Evolutionary conservation across 371 early-diverging fungal genomes (phyloP).

Genomic region (Mortierella sp.): DNA sequence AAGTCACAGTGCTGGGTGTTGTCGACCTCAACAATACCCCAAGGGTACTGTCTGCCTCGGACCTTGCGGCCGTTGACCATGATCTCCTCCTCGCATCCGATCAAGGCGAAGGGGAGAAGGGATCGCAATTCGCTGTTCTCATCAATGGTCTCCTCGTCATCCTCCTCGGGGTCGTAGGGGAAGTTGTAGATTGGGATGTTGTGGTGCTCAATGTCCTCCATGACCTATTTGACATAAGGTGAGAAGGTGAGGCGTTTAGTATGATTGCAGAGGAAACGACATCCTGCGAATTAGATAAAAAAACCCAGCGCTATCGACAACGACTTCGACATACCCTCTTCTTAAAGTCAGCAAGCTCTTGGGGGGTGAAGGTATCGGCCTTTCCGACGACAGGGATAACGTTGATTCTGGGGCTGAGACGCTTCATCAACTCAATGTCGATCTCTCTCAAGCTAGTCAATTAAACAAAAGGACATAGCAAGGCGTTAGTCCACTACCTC

Average conservation of each 20-base stretch:
- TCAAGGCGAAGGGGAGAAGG: constrained; percentile 96
- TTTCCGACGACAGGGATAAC: constrained; percentile 94
- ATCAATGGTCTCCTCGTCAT: constrained; percentile 95
- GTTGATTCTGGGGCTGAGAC: constrained; percentile 93
- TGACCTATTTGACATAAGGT: constrained; percentile 60
- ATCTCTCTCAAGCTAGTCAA: constrained; percentile 88
- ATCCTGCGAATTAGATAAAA: background rate
- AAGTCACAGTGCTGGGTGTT: constrained; percentile 97
- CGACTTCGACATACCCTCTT: constrained; percentile 67
- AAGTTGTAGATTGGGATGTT: constrained; percentile 94
- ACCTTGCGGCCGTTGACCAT: constrained; percentile 84
- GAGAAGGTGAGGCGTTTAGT: background rate
- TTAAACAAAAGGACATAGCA: background rate
- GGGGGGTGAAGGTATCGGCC: constrained; percentile 84
- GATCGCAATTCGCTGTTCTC: constrained; percentile 95
- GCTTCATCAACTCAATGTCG: constrained; percentile 97
- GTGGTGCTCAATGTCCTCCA: constrained; percentile 95
- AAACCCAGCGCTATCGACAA: background rate
- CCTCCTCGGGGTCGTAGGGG: constrained; percentile 83
- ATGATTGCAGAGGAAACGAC: background rate
- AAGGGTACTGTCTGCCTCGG: constrained; percentile 98
- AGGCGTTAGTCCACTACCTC: background rate
- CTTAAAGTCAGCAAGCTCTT: constrained; percentile 85
- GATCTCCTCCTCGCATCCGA: constrained; percentile 97
- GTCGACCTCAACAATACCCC: constrained; percentile 98